Evolutionary conservation across 2,329 filamentous ascomycete genomes (phyloP), one percentile per base, ranked within the genome.

Genomic region (Coniochaeta sp.): DNA sequence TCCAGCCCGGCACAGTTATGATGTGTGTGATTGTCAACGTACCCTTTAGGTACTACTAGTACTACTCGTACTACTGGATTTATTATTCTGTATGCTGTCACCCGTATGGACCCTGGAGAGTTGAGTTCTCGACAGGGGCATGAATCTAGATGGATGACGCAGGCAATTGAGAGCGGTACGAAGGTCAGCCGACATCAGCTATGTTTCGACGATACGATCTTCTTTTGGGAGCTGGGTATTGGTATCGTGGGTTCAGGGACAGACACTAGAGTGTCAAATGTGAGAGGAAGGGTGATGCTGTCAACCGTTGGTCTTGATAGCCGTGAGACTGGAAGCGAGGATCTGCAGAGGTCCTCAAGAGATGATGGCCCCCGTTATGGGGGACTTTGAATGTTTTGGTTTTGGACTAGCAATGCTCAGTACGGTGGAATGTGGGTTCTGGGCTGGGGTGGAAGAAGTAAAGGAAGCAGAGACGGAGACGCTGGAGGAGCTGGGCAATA

Each of bases 181-280:
- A 67, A 80, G 71, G 74, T 82, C 79, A 81, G 81, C 78, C 79
- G 81, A 83, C 81, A 83, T 83, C 80, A 82, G 77, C 72, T 66
- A 52, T 16, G 47, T 17, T 12, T 52, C 47, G 47, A 28, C 47
- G 47, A 28, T 28, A 52, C 47, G 54, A 36, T 57, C 8, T 57
- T 57, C 3, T 57, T 11, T 22, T 36, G 54, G 28, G 19, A 57
- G 22, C 26, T 12, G 19, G 54, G 6, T 57, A 22, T 57, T 38
- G 54, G 54, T 5, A 28, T 36, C 3, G 19, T 2, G 33, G 9
- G 12, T 34, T n/a, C n/a, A 31, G 31, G 54, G 11, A 36, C 6
- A n/a, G 31, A 57, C 54, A 57, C 54, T 57, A 11, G 11, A 8
- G 54, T 57, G 54, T 57, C 54, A 24, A 57, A 55, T 36, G 54